Conservation (phyloP, 1,284 basidiomycete genomes). For the Mycena citricolor region DNA sequence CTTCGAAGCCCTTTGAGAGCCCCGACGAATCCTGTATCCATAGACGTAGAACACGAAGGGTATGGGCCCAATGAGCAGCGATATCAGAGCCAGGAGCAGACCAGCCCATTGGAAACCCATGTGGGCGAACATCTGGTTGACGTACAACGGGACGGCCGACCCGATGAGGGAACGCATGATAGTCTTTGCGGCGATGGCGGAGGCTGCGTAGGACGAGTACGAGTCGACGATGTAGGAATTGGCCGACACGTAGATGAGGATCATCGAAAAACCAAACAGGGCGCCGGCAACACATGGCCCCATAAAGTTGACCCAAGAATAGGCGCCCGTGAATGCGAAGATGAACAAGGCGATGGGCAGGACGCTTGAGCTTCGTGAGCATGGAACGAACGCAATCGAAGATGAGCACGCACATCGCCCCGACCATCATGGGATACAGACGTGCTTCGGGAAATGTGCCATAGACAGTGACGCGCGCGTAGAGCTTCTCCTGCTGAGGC, state of each 20-base stretch:
- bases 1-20: constrained; percentile 20
- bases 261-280: constrained; percentile 41
- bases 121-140: constrained; percentile 40
- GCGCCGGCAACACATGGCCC: constrained; percentile 36
- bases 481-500: constrained; percentile 36
- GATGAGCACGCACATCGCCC: constrained; percentile 40
- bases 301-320: constrained; percentile 38
- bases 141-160: constrained; percentile 40
- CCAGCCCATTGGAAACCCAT: constrained; percentile 43
- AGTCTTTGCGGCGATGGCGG: constrained; percentile 44
- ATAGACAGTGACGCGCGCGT: constrained; percentile 33
- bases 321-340: constrained; percentile 49
- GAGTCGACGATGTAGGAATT: constrained; percentile 46
- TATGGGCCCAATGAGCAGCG: constrained; percentile 37
- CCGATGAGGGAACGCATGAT: constrained; percentile 37
- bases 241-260: constrained; percentile 41
- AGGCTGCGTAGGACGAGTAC: constrained; percentile 40
- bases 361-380: constrained; percentile 26
- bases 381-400: constrained; percentile 19
- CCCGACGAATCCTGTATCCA: constrained; percentile 33
- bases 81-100: constrained; percentile 35
- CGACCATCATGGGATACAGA: constrained; percentile 47
- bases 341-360: constrained; percentile 38
- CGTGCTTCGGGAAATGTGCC: constrained; percentile 54
- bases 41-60: constrained; percentile 40